phyloP scores from a whole-genome alignment of 169 alveolate genomes.

The Babesia ovata region DNA sequence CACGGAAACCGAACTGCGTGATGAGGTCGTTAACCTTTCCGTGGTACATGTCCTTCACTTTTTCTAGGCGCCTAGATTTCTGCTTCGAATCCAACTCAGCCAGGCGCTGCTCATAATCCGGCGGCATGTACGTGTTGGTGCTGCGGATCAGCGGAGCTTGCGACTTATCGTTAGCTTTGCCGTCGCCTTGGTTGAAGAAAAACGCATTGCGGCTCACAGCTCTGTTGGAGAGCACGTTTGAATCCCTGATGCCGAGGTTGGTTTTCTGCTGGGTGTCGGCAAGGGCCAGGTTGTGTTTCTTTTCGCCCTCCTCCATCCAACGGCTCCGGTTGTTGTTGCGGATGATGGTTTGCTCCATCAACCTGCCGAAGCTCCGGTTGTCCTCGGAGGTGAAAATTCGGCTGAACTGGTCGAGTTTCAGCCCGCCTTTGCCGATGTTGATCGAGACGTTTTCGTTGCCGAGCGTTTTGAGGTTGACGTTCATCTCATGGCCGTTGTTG shows the following conservation, averaged over 20 bases:
- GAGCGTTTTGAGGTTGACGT: constrained; percentile 24
- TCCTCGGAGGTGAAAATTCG: constrained; percentile 76
- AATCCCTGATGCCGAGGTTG: constrained; percentile 64
- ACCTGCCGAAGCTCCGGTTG: constrained; percentile 71
- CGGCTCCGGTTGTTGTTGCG: constrained; percentile 40
- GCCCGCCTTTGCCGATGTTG: constrained; percentile 70
- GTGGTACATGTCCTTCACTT: constrained; percentile 40
- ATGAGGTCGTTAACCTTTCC: constrained; percentile 64
- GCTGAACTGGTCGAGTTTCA: constrained; percentile 70
- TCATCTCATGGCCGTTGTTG: constrained; percentile 13
- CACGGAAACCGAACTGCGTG: constrained; percentile 56
- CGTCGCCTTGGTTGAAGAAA: constrained; percentile 42
- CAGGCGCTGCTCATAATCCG: constrained; percentile 59
- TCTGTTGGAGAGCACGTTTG: constrained; percentile 39
- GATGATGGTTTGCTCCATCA: constrained; percentile 61
- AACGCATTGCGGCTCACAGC: constrained; percentile 47
- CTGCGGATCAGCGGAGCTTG: constrained; percentile 26
- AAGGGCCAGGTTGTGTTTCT: constrained; percentile 63
- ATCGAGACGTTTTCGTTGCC: constrained; percentile 60
- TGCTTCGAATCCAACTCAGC: constrained; percentile 41
- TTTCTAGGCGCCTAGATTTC: constrained; percentile 34
- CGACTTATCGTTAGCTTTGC: not conserved
- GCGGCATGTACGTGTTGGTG: constrained; percentile 58
- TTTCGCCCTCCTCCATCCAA: constrained; percentile 66
- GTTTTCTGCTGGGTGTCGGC: constrained; percentile 66